Evolutionary conservation across 768 basidiomycete species (phyloP), one percentile per base, ranked within the genome.

Genomic region (Cyclocybe cylindracea): DNA sequence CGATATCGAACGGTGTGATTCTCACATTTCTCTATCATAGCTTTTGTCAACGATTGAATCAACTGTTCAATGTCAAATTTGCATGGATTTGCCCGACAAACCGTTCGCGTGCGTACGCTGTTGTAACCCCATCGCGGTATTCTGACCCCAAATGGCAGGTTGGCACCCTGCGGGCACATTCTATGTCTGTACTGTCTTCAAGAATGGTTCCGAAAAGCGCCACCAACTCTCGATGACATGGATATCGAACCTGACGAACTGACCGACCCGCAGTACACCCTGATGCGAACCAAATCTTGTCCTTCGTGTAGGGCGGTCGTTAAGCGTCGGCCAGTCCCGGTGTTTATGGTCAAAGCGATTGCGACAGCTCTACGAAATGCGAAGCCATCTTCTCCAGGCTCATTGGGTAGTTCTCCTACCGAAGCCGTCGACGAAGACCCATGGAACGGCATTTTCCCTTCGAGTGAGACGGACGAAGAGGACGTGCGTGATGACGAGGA

Each of bases 141-240:
- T 13, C 35, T 46, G 14, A 37, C 11, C 32, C 0, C 10, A 6
- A 48, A 29, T 33, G 19, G 6, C 46, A 89, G 88, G 2, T 73
- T 90, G 39, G 78, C 86, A 1, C 89, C 89, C 0, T 91, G 89
- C 59, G 89, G 89, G 1, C 89, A 91, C 57, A 78, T 87, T n/a
- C 72, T 87, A n/a, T 91, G 89, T 50, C 75, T 86, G 24, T 58
- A 61, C 2, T 91, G 89, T 58, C 78, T 91, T 7, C 85, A 87
- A 65, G 82, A 85, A 58, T 91, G 89, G 89, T 91, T 91, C 69
- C 79, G 82, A 52, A 78, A 81, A 46, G 86, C 87, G 3, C 87
- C 87, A 3, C 68, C 87, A 2, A 63, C 72, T 0, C 53, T 63
- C 4, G 74, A 78, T 16, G 75, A 75, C 46, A 62, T 66, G 48